Evolutionary conservation across 139 green algal genomes (phyloP).

Genomic region (Asterochloris erici): DNA sequence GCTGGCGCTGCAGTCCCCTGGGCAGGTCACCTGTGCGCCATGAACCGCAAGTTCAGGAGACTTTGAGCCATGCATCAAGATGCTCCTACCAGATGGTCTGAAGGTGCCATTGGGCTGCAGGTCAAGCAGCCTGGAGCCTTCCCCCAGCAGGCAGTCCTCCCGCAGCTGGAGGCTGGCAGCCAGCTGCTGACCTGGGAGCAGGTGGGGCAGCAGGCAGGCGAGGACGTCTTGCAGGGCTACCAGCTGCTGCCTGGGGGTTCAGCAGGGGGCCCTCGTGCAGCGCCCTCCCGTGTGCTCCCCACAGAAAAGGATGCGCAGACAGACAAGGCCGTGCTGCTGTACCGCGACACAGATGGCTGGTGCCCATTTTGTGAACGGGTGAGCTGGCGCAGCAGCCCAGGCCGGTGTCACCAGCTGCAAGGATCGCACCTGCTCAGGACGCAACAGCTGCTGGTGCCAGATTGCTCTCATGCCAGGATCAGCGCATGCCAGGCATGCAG

Average conservation of each 20-base stretch:
- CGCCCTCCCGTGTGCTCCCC: slow-evolving; percentile 16
- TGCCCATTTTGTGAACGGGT: slow-evolving; percentile 31
- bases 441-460: background rate
- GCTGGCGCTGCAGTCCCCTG: no score
- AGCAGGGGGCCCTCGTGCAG: background rate
- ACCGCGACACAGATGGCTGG: slow-evolving; percentile 36
- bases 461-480: background rate
- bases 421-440: background rate
- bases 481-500: background rate
- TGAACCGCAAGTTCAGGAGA: no score
- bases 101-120: no score
- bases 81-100: no score
- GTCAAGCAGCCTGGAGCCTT: background rate
- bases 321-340: slow-evolving; percentile 30
- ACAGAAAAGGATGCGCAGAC: slow-evolving; percentile 16
- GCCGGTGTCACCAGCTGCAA: background rate
- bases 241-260: background rate
- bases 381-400: no score
- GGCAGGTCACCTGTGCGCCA: no score
- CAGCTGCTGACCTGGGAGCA: slow-evolving; percentile 15
- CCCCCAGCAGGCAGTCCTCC: background rate
- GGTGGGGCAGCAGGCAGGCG: background rate
- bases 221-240: slow-evolving; percentile 14
- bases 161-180: background rate
- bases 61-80: no score